phyloP scores from a whole-genome alignment of 2,329 filamentous ascomycete species.

The Cladosporium sp. region DNA sequence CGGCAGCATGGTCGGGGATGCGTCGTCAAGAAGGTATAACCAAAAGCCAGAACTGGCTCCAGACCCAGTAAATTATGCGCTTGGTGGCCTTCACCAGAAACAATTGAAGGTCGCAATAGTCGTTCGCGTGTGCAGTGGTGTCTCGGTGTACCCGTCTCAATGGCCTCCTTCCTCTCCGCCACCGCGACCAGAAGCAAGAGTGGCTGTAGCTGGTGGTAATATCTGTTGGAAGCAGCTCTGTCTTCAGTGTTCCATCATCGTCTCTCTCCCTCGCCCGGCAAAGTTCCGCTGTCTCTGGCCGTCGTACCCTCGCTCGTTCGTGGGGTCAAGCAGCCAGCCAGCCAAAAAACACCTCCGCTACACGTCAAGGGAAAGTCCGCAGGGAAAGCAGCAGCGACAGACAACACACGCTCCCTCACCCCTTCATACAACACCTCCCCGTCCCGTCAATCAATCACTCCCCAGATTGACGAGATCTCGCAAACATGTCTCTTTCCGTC shows the following conservation, averaged over 20 bases:
- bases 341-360: constrained; percentile 13
- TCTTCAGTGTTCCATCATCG: background rate
- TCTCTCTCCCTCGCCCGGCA: constrained; percentile 2
- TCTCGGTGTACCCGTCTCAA: background rate
- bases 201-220: background rate
- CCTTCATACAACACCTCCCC: background rate
- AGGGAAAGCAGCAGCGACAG: background rate
- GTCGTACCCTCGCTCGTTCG: background rate
- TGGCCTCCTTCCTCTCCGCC: background rate
- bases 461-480: constrained; percentile 10
- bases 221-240: background rate
- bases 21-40: background rate
- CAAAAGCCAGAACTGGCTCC: background rate
- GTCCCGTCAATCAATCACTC: background rate
- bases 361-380: constrained; percentile 17
- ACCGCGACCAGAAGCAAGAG: background rate
- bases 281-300: constrained; percentile 5
- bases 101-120: background rate
- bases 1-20: constrained; percentile 23
- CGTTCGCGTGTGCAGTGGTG: background rate
- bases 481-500: constrained; percentile 90
- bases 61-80: background rate
- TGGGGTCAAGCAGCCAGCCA: constrained; percentile 4
- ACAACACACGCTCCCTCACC: background rate
- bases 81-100: background rate